Base-by-base conservation (phyloP, 148 eudicot species). In the Dianthus caryophyllus region DNA sequence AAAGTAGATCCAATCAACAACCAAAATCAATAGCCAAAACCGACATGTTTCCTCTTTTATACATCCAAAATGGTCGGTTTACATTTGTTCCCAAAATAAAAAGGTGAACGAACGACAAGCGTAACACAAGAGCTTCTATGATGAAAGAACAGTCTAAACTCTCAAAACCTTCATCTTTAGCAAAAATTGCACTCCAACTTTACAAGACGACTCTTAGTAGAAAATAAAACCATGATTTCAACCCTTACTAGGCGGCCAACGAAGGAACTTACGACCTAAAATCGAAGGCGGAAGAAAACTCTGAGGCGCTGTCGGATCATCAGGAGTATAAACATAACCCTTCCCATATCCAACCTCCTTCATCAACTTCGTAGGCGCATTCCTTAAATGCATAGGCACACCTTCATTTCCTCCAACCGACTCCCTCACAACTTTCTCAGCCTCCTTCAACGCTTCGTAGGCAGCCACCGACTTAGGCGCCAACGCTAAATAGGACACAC, bases 351-450 rank as follows among this genome's bases (percentile, higher is more conserved):
- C 96, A 73, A 88, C 59, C 15, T 88, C 85, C 63, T 80, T 87
- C 97, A 92, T 92, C 11, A 92, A 70, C 77, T 84, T 87, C 47
- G 94, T 92, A 1, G 94, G 91, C 22, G 96, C 97, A 67, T 92
- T 92, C 77, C 97, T 85, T 46, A 92, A 68, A 78, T 92, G 97
- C 14, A 89, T 76, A 70, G 97, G 96, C 66, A 92, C 97, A 24
- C 85, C 83, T 67, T 89, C 91, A 66, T 92, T 92, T 67, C 88
- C 90, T 4, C 97, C 97, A 81, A 75, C 85, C 0, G 97, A 89
- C 52, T 88, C 87, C 71, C 43, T 85, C 59, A 92, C 93, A 46
- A 60, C 87, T 56, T 76, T 75, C 69, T 75, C 73, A 0, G 97
- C 97, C 66, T 78, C 84, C 65, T 65, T 78, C 6, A 89, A 13